phyloP scores from a whole-genome alignment of 805 yeast genomes.

The Debaryomyces hansenii region DNA sequence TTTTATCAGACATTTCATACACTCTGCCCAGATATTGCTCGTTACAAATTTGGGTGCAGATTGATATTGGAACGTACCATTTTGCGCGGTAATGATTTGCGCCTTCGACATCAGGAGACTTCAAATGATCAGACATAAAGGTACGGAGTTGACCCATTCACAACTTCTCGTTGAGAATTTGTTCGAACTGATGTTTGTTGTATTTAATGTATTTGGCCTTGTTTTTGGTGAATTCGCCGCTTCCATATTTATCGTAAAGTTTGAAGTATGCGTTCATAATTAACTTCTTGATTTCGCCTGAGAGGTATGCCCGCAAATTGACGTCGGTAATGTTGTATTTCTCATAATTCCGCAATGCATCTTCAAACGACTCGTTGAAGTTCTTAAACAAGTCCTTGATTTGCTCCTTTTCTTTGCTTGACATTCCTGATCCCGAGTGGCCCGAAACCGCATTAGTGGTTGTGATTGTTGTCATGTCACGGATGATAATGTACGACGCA shows the following conservation, averaged over 20 bases:
- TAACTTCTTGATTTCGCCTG: conserved; percentile 69
- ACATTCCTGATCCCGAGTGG: conserved; percentile 12
- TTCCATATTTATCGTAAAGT: conserved; percentile 74
- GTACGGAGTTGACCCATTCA: neutral
- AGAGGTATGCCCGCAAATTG: conserved; percentile 59
- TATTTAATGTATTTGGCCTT: conserved; percentile 69
- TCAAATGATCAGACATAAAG: too few relatives aligned
- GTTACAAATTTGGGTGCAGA: too few relatives aligned
- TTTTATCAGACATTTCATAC: too few relatives aligned
- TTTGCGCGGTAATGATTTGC: too few relatives aligned
- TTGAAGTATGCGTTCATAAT: conserved; percentile 83
- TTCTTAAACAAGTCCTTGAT: conserved; percentile 81
- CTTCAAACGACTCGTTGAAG: conserved; percentile 84
- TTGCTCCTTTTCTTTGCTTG: conserved; percentile 75
- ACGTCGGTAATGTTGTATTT: conserved; percentile 66
- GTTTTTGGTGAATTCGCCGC: conserved; percentile 71
- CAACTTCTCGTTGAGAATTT: conserved; percentile 20
- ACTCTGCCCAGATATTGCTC: too few relatives aligned
- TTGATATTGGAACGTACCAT: too few relatives aligned
- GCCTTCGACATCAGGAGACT: too few relatives aligned
- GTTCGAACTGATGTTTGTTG: conserved; percentile 47
- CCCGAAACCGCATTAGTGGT: conserved; percentile 40
- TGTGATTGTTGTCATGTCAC: conserved; percentile 72
- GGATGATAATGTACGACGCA: conserved; percentile 68
- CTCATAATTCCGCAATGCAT: conserved; percentile 64